Evolutionary conservation across 192 early-diverging fungal genomes (phyloP).

Genomic region (Coemansia sp.): DNA sequence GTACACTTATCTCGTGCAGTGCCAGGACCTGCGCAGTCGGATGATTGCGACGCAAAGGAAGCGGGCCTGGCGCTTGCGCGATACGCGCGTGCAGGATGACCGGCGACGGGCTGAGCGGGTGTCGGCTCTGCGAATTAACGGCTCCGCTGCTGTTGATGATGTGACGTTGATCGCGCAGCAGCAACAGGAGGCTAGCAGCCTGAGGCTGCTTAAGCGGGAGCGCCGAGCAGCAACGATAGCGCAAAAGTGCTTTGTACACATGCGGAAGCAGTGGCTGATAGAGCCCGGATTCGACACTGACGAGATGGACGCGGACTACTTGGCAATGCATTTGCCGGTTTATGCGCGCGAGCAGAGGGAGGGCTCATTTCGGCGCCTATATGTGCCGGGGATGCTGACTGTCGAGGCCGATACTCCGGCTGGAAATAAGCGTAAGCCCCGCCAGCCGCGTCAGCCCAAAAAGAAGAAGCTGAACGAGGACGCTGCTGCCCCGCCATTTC

Average conservation of each 20-base stretch:
- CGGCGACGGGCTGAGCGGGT: conserved; percentile 16
- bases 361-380: conserved; percentile 31
- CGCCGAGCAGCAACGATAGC: conserved; percentile 29
- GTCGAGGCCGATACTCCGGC: conserved; percentile 16
- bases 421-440: conserved; percentile 46
- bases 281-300: conserved; percentile 34
- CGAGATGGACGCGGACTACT: conserved; percentile 52
- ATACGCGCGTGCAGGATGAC: conserved; percentile 42
- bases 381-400: conserved; percentile 30
- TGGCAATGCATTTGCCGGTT: conserved; percentile 44
- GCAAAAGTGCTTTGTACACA: conserved; percentile 40
- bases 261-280: conserved; percentile 39
- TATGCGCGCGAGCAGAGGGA: conserved; percentile 32
- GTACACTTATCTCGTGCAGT: conserved; percentile 48
- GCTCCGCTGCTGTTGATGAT: conserved; percentile 10
- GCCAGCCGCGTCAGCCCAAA: conserved; percentile 44
- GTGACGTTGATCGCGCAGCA: conserved; percentile 35
- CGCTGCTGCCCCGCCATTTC: neutral
- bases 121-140: conserved; percentile 10
- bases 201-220: conserved; percentile 24
- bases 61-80: conserved; percentile 45
- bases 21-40: conserved; percentile 50
- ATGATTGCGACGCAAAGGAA: conserved; percentile 33
- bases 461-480: conserved; percentile 20
- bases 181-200: conserved; percentile 8